Percentiles rank a stretch among this genome's conserved stretches.
phyloP scores from a whole-genome alignment of 2,329 filamentous ascomycete species.

The Metarhizium rileyi region DNA sequence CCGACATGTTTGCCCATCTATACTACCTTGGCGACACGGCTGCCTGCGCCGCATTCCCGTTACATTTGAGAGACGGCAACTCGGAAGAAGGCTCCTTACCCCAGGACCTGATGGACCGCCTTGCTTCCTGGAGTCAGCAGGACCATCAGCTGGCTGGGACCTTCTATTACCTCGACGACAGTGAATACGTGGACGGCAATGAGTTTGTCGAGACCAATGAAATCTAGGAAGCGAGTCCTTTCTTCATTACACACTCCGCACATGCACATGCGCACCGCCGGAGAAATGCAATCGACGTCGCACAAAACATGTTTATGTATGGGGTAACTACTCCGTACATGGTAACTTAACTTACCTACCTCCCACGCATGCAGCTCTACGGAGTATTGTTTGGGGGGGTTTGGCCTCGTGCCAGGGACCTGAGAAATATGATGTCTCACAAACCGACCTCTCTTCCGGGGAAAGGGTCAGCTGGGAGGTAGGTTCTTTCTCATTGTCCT shows the following conservation, averaged over 20 bases:
- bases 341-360: no score
- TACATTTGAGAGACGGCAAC: neutral
- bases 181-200: no score
- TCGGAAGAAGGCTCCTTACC: neutral
- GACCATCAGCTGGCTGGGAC: slow-evolving; percentile 17
- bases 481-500: no score
- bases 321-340: no score
- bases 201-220: neutral
- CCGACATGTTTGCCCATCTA: slow-evolving; percentile 35
- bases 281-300: neutral
- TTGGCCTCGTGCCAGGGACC: no score
- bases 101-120: slow-evolving; percentile 27
- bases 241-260: neutral
- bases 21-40: slow-evolving; percentile 38
- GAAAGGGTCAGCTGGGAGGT: no score
- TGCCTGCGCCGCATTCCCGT: slow-evolving; percentile 24
- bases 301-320: neutral
- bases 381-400: neutral
- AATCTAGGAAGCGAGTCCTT: neutral
- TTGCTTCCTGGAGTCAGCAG: slow-evolving; percentile 25
- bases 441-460: no score
- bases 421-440: no score
- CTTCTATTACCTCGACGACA: no score
- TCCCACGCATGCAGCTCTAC: no score
- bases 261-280: no score